These are phyloP conservation scores for Rhodomyrtus psidioides DNA, from an alignment of 441 rosid species.

Conservation along the genomic window DNA sequence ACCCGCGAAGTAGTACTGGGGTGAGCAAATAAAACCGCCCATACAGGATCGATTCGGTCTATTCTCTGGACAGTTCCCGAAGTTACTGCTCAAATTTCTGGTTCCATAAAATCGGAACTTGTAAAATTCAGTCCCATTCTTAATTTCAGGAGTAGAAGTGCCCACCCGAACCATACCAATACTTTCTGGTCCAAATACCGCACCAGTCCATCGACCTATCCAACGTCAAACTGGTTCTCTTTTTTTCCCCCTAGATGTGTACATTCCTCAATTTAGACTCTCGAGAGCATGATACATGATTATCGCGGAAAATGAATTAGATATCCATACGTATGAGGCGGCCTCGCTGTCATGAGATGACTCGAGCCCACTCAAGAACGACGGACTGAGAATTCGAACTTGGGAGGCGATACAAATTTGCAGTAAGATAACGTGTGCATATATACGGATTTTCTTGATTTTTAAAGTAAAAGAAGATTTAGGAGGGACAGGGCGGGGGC, in stretches of 20 bases:
- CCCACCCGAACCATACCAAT: no score
- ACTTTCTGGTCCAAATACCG: background rate
- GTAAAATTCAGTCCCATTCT: no score
- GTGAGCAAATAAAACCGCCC: no score
- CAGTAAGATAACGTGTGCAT: background rate
- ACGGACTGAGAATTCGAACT: rapidly evolving
- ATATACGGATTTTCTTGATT: no score
- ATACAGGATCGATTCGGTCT: no score
- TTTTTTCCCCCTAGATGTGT: no score
- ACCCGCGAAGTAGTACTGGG: no score
- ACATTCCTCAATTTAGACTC: background rate
- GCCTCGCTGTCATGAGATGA: background rate
- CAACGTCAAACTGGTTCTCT: background rate
- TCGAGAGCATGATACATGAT: rapidly evolving
- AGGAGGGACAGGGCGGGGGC: background rate
- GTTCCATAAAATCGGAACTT: no score
- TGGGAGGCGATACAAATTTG: rapidly evolving
- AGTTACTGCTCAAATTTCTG: no score
- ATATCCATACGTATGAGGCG: background rate
- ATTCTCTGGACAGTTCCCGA: no score
- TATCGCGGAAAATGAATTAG: background rate
- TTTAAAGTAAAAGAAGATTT: background rate
- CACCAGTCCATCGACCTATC: background rate
- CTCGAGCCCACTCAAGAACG: background rate
- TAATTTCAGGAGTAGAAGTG: no score